phyloP scores from a whole-genome alignment of 352 stramenopile genomes.

The Blastocystis sp. region DNA sequence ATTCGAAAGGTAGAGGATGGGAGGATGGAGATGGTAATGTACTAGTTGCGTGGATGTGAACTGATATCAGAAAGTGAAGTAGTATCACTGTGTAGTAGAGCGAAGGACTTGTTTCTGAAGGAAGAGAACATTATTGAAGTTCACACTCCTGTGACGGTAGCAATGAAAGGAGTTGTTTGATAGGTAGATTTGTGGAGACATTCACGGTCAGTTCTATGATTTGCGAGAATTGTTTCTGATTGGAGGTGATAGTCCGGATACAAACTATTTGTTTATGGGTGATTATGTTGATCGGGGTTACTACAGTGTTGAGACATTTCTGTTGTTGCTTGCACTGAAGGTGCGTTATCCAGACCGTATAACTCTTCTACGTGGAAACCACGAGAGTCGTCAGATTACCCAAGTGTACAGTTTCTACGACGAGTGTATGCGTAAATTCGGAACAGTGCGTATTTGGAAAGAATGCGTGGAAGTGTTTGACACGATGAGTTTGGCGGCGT shows the following conservation, averaged over 20 bases:
- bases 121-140: conserved; percentile 98
- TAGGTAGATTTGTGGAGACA: conserved; percentile 89
- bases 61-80: conserved; percentile 95
- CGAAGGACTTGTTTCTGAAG: conserved; percentile 92
- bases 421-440: conserved; percentile 93
- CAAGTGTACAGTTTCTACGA: conserved; percentile 99
- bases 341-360: conserved; percentile 95
- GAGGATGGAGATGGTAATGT: conserved; percentile 58
- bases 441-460: conserved; percentile 92
- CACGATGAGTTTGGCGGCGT: conserved; percentile 89
- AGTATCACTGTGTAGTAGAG: conserved; percentile 89
- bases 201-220: conserved; percentile 99
- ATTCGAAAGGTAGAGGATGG: conserved; percentile 70
- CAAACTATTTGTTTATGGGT: conserved; percentile 98
- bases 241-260: conserved; percentile 89
- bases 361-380: conserved; percentile 95
- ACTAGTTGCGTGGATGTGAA: conserved; percentile 73
- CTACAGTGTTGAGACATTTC: conserved; percentile 97
- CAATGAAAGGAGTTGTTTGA: conserved; percentile 56
- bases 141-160: conserved; percentile 90
- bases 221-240: conserved; percentile 91
- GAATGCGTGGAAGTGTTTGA: conserved; percentile 99
- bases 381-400: conserved; percentile 93
- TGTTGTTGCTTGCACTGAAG: conserved; percentile 92
- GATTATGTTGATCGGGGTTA: conserved; percentile 99